phyloP scores from a whole-genome alignment of 2,329 filamentous ascomycete genomes.

The Cercospora sp. region DNA sequence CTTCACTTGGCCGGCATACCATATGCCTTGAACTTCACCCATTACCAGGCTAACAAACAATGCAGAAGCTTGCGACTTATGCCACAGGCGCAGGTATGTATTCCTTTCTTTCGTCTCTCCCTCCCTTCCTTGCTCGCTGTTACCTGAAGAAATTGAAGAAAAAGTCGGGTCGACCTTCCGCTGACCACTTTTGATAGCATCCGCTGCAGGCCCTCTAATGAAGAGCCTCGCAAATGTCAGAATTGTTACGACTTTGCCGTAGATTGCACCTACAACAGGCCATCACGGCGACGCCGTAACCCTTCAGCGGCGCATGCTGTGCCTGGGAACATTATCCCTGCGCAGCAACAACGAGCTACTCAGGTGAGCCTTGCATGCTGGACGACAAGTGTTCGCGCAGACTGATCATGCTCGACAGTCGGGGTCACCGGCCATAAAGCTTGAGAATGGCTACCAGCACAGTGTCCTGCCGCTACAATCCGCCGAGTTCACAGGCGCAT shows the following conservation, averaged over 20 bases:
- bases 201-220: conserved; percentile 35
- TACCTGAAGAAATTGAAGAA: too few species aligned
- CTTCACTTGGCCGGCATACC: background rate
- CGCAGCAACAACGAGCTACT: conserved; percentile 20
- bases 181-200: too few species aligned
- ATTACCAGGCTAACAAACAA: background rate
- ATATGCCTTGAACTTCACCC: background rate
- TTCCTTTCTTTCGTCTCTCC: too few species aligned
- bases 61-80: conserved; percentile 49
- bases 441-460: conserved; percentile 17
- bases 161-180: too few species aligned
- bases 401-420: conserved; percentile 14
- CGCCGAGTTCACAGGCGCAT: conserved; percentile 28
- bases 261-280: conserved; percentile 51
- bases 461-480: background rate
- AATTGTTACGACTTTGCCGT: conserved; percentile 54
- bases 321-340: conserved; percentile 31
- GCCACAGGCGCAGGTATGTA: conserved; percentile 26
- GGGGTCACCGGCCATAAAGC: conserved; percentile 23
- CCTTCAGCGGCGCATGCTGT: conserved; percentile 22
- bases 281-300: conserved; percentile 42
- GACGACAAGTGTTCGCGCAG: background rate
- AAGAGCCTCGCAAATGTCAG: conserved; percentile 45
- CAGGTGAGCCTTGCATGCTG: conserved; percentile 1
- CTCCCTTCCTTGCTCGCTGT: too few species aligned